Evolutionary conservation across 768 basidiomycete species (phyloP).

Genomic region (Mycena sanguinolenta): DNA sequence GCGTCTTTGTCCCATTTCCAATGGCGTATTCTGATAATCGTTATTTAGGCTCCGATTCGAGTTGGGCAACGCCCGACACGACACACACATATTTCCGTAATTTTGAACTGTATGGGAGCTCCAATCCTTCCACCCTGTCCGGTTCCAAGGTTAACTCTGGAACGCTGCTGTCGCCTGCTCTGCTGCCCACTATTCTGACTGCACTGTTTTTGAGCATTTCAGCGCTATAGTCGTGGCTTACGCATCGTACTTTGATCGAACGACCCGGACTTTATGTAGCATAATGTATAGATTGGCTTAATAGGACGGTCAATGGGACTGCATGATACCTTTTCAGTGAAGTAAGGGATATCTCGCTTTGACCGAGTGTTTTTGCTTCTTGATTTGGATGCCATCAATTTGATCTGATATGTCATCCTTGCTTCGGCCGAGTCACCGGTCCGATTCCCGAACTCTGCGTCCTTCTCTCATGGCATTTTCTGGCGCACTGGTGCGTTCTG

Average conservation of each 20-base stretch:
- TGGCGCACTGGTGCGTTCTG: slow-evolving; percentile 78
- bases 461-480: slow-evolving; percentile 80
- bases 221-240: slow-evolving; percentile 13
- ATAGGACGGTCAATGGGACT: slow-evolving; percentile 7
- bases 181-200: background rate
- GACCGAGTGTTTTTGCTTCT: no score
- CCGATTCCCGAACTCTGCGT: background rate
- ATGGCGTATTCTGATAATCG: slow-evolving; percentile 27
- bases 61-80: slow-evolving; percentile 78
- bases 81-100: slow-evolving; percentile 85
- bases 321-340: no score
- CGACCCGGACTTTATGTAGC: background rate
- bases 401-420: background rate
- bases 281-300: slow-evolving; percentile 9
- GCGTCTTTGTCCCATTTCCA: slow-evolving; percentile 5
- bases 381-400: background rate
- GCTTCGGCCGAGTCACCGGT: slow-evolving; percentile 13
- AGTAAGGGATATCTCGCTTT: no score
- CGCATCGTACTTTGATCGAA: background rate
- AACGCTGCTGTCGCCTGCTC: background rate
- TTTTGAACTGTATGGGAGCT: slow-evolving; percentile 73
- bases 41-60: slow-evolving; percentile 66
- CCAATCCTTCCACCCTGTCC: slow-evolving; percentile 61
- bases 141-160: slow-evolving; percentile 42
- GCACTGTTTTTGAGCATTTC: slow-evolving; percentile 14